Conservation (phyloP, 495 filamentous ascomycete genomes). For the Talaromyces wortmannii region DNA sequence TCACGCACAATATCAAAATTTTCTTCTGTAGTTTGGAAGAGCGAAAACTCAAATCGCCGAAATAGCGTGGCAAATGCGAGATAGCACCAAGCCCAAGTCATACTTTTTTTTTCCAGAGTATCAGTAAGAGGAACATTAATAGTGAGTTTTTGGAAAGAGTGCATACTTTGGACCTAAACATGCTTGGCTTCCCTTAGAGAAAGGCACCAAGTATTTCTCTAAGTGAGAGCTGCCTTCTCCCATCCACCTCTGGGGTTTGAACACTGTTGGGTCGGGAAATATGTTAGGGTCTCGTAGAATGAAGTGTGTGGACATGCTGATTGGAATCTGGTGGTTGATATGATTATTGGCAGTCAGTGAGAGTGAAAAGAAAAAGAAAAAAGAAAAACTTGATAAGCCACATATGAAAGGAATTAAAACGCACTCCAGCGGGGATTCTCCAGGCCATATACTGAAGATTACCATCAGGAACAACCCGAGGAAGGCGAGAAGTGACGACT, state of each 20-base stretch:
- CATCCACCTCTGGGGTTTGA: slow-evolving; percentile 41
- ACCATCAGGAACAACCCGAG: slow-evolving; percentile 29
- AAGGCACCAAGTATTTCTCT: slow-evolving; percentile 32
- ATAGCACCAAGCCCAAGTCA: slow-evolving; percentile 23
- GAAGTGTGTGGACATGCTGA: slow-evolving; percentile 17
- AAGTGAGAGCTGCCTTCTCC: slow-evolving; percentile 10
- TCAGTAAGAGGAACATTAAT: not conserved
- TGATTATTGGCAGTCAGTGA: not conserved
- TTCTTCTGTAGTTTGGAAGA: slow-evolving; percentile 16
- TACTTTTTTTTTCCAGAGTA: slow-evolving; percentile 8
- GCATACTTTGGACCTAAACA: slow-evolving; percentile 43
- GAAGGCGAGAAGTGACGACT: slow-evolving; percentile 25
- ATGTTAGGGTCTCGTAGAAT: slow-evolving; percentile 30
- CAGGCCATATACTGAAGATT: slow-evolving; percentile 12
- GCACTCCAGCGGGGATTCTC: slow-evolving; percentile 22
- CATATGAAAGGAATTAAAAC: no score
- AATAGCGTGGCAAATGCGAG: slow-evolving; percentile 19
- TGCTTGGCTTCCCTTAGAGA: slow-evolving; percentile 33
- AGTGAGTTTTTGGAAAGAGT: not conserved
- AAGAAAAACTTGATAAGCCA: no score
- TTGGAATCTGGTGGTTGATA: slow-evolving; percentile 5
- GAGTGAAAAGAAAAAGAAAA: not conserved
- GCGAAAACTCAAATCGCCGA: slow-evolving; percentile 21
- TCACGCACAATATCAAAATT: slow-evolving; percentile 22
- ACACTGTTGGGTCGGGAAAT: slow-evolving; percentile 27